These are phyloP conservation scores for Populus trichocarpa DNA, from an alignment of 441 rosid genomes.

Conservation along the genomic window DNA sequence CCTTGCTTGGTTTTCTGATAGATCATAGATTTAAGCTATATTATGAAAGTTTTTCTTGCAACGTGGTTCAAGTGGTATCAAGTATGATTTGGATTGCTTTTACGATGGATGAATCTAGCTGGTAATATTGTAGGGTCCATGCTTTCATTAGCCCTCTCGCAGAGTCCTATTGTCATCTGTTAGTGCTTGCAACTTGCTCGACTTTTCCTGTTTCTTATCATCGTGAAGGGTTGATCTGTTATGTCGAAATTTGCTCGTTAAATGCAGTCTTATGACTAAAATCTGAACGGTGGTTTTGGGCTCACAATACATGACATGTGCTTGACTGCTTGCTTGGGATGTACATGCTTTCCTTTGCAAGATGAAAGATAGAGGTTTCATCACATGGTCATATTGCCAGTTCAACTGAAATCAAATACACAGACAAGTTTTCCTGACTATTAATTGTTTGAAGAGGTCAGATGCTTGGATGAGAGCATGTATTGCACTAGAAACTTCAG, in stretches of 20 bases:
- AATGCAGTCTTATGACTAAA: background rate
- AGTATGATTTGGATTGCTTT: background rate
- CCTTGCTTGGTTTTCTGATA: background rate
- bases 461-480: too few species aligned
- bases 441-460: too few species aligned
- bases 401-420: background rate
- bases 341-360: background rate
- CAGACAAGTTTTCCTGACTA: too few species aligned
- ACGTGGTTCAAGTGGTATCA: background rate
- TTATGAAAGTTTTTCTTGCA: background rate
- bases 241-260: background rate
- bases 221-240: background rate
- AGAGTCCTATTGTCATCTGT: background rate
- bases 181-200: background rate
- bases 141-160: background rate
- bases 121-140: background rate
- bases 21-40: background rate
- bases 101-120: background rate
- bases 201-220: background rate
- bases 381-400: too few species aligned
- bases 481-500: too few species aligned
- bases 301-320: too few species aligned
- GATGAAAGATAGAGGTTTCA: background rate
- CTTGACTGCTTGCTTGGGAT: background rate
- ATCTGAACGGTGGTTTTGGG: too few species aligned